Evolutionary conservation across 768 basidiomycete species (phyloP).

Genomic region (Panellus pusillus): DNA sequence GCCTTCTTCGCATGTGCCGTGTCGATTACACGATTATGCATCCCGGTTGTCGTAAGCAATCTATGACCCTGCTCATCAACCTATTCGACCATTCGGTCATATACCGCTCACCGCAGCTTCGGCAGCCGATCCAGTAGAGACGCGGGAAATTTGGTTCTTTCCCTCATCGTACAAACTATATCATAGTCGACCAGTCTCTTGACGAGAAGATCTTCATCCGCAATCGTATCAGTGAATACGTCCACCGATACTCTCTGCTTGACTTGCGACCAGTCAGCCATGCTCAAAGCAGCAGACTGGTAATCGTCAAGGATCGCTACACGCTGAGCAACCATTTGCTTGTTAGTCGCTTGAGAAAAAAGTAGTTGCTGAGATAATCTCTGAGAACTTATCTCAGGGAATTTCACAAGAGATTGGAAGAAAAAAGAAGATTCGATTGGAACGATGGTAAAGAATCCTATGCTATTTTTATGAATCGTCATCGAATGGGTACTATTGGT

Average conservation of each 20-base stretch:
- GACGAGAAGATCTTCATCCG: constrained; percentile 51
- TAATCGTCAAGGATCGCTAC: constrained; percentile 67
- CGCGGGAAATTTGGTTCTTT: constrained; percentile 57
- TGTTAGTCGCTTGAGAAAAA: background rate
- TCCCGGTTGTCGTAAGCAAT: constrained; percentile 60
- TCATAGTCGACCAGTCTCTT: constrained; percentile 50
- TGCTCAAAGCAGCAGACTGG: constrained; percentile 48
- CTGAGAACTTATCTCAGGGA: no score
- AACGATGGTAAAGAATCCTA: constrained; percentile 15
- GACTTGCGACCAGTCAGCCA: constrained; percentile 55
- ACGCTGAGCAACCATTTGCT: constrained; percentile 20
- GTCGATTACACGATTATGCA: constrained; percentile 51
- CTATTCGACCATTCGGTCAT: background rate
- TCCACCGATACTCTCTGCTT: constrained; percentile 37
- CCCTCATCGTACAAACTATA: constrained; percentile 66
- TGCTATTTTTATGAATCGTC: constrained; percentile 50
- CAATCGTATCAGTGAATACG: constrained; percentile 51
- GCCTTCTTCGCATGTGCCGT: constrained; percentile 43
- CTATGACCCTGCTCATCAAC: constrained; percentile 21
- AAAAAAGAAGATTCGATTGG: constrained; percentile 8
- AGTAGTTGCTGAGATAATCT: constrained; percentile 6
- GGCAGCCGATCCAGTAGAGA: constrained; percentile 55
- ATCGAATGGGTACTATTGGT: constrained; percentile 72
- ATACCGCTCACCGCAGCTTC: constrained; percentile 43
- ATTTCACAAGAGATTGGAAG: background rate